A percentile compares a stretch with the other conserved stretches of the same genome.
These are phyloP conservation scores for Schoenoplectus triqueter DNA, from an alignment of 202 grass and related monocot species.

Conservation along the genomic window DNA sequence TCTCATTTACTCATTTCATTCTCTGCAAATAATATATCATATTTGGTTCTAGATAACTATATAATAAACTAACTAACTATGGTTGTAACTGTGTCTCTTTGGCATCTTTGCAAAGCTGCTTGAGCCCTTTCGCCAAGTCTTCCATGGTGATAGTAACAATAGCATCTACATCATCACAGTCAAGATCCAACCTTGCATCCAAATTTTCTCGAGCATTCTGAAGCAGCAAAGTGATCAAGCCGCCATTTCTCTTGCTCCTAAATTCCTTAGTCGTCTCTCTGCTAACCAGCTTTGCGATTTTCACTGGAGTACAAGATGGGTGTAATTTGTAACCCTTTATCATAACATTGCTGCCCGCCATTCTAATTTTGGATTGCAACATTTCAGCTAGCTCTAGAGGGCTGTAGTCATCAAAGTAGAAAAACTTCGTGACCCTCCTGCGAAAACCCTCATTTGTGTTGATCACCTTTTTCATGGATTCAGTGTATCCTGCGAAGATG, in stretches of 20 bases:
- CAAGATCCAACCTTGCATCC: constrained; percentile 9
- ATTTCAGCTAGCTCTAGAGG: not conserved
- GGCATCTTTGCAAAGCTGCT: not conserved
- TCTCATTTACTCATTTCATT: not conserved
- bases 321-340: not conserved
- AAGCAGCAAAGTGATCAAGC: not conserved
- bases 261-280: not conserved
- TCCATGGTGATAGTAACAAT: constrained; percentile 1
- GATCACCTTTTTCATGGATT: not conserved
- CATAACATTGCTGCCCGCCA: not conserved
- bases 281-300: not conserved
- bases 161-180: not conserved
- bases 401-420: not conserved
- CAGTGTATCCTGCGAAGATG: not conserved
- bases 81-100: not conserved
- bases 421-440: not conserved
- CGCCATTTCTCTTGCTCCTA: not conserved
- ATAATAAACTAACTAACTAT: not conserved
- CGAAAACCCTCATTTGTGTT: not conserved
- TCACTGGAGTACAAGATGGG: not conserved
- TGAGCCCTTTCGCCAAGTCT: not conserved
- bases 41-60: not conserved
- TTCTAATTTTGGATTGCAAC: not conserved
- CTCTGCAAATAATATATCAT: not conserved
- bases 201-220: not conserved